A percentile compares a stretch with the other conserved stretches of the same genome.
These are phyloP conservation scores for Ceratocystis diversiconidia DNA, from an alignment of 2,329 filamentous ascomycete genomes.

Conservation along the genomic window DNA sequence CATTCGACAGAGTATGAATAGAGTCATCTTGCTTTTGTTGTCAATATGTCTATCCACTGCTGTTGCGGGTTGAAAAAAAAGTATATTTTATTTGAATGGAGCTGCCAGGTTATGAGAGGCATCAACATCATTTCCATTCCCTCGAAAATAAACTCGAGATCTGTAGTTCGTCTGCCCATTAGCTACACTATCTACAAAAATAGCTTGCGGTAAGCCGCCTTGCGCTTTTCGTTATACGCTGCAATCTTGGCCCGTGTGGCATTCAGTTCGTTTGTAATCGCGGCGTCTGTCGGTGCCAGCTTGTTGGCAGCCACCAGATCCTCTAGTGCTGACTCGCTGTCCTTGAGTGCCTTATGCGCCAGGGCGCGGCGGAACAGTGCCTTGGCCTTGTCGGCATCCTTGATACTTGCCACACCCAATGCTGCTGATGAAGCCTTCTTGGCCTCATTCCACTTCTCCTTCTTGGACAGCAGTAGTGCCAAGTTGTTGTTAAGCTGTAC, in stretches of 20 bases:
- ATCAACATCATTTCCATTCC: neutral
- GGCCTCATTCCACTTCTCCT: slow-evolving; percentile 55
- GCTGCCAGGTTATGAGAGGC: neutral
- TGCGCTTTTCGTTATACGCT: slow-evolving; percentile 71
- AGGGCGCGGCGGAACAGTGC: slow-evolving; percentile 70
- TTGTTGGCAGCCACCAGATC: slow-evolving; percentile 63
- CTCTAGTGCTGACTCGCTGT: slow-evolving; percentile 66
- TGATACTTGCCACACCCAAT: slow-evolving; percentile 49
- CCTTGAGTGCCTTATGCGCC: slow-evolving; percentile 62
- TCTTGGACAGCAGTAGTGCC: slow-evolving; percentile 73
- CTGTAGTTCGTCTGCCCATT: neutral
- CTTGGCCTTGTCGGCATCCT: slow-evolving; percentile 74
- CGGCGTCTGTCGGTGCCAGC: slow-evolving; percentile 60
- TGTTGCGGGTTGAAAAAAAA: neutral
- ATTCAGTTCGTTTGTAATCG: slow-evolving; percentile 59
- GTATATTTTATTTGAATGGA: neutral
- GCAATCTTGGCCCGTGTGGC: slow-evolving; percentile 63
- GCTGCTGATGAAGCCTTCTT: slow-evolving; percentile 58
- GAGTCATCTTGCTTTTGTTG: too few relatives aligned
- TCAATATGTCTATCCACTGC: too few relatives aligned
- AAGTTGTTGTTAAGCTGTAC: slow-evolving; percentile 82
- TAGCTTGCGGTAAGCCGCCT: slow-evolving; percentile 84
- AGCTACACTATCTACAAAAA: slow-evolving; percentile 36
- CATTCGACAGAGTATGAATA: too few relatives aligned
- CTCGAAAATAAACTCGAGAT: neutral